Evolutionary conservation across 2,329 filamentous ascomycete genomes (phyloP), one percentile per base, ranked within the genome.

Genomic region (Aspergillus sergii): DNA sequence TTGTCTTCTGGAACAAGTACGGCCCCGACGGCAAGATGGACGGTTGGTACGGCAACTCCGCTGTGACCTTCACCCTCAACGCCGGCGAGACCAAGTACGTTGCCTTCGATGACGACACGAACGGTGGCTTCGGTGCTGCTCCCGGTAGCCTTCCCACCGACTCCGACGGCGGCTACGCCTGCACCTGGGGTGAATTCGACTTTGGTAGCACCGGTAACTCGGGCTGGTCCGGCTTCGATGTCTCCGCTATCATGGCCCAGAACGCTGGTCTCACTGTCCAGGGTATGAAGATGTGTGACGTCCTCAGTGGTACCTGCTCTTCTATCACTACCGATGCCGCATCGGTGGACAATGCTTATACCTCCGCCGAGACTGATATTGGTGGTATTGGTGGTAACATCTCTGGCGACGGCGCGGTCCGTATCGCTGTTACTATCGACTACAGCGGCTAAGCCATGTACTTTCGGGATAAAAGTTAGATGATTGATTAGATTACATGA

Each of bases 1-100:
- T 79, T 30, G 72, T 75, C 51, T 75, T 80, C 73, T 79, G 75
- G 72, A 79, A 79, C 72, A 79, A 79, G 70, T 72, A 73, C 62
- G 75, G 76, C 32, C 69, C 73, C 3, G 66, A 72, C 50, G 75
- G 75, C 57, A 59, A 66, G 45, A 73, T 77, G 70, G 66, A 71
- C 58, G 77, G 77, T 59, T 78, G 75, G 73, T 79, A 69, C 67
- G 75, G 75, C 59, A 59, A 73, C 48, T 71, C 71, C 39, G 76
- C 76, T 14, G 60, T 77, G 48, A 69, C 51, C 9, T 70, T 79
- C 62, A 73, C 70, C 53, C 65, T 79, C 28, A 60, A 66, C 53
- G 55, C 75, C 32, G 76, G 76, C 26, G 75, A 76, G 43, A 76
- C 72, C 66, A 73, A 72, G 64, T 78, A 77, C 64, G 72, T 76